Evolutionary conservation across 228 moss, liverwort and hornwort species (phyloP).

Genomic region (Sphagnum fallax): DNA sequence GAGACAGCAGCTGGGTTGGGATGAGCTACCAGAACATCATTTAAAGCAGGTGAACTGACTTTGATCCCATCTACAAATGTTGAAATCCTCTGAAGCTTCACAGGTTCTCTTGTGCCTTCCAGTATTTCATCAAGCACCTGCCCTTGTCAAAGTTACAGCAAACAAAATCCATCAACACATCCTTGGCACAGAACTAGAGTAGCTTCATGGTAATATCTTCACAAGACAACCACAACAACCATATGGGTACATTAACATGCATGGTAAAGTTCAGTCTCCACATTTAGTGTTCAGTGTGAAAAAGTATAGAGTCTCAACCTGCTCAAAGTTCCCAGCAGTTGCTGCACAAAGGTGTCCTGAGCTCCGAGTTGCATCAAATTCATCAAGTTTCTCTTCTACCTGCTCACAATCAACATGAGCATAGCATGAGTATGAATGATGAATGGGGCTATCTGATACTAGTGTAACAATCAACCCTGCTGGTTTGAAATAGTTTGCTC

Average conservation of each 20-base stretch:
- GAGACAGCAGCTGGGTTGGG: conserved; percentile 88
- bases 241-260: background rate
- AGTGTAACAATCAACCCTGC: too few relatives aligned
- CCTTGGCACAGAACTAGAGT: conserved; percentile 4
- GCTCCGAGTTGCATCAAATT: conserved; percentile 81
- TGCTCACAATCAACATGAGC: conserved; percentile 10
- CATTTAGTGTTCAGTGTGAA: too few relatives aligned
- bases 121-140: conserved; percentile 74
- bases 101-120: conserved; percentile 36
- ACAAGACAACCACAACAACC: background rate
- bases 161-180: background rate
- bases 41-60: conserved; percentile 51
- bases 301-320: conserved; percentile 22
- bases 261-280: background rate
- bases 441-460: too few relatives aligned
- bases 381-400: conserved; percentile 69
- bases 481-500: too few relatives aligned
- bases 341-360: conserved; percentile 73
- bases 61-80: conserved; percentile 62
- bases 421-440: too few relatives aligned
- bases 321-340: conserved; percentile 65
- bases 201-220: background rate
- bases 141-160: background rate
- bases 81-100: conserved; percentile 56
- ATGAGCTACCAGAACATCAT: conserved; percentile 73